Conservation (phyloP, 495 filamentous ascomycete genomes). For the Aspergillus mulundensis region DNA sequence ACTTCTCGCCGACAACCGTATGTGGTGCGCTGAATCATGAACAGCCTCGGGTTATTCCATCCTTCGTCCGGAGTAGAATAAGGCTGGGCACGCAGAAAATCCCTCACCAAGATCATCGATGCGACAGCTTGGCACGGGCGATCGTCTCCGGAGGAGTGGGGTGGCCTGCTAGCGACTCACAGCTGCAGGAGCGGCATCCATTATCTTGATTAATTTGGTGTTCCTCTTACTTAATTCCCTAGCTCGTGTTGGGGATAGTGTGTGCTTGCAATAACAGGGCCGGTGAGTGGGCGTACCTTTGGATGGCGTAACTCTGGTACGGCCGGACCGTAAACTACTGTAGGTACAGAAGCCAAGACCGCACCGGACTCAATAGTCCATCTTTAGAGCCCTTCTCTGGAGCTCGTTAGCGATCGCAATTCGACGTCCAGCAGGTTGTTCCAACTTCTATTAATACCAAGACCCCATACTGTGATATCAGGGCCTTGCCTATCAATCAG, state of each 20-base stretch:
- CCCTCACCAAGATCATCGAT: slow-evolving; percentile 30
- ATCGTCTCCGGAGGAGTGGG: slow-evolving; percentile 17
- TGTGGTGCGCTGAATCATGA: background rate
- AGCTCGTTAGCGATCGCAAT: slow-evolving; percentile 1
- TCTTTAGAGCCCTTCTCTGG: background rate
- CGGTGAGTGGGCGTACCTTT: slow-evolving; percentile 8
- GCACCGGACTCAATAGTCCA: slow-evolving; percentile 10
- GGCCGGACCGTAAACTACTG: slow-evolving; percentile 13
- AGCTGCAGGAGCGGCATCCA: background rate
- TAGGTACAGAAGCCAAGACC: slow-evolving; percentile 22
- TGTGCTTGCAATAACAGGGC: background rate
- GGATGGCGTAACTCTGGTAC: background rate
- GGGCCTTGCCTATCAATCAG: background rate
- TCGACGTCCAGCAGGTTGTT: background rate
- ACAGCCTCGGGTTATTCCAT: background rate
- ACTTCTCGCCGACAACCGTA: background rate
- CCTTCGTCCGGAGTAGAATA: background rate
- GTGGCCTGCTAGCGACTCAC: slow-evolving; percentile 12
- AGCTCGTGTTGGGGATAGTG: background rate
- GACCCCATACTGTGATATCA: slow-evolving; percentile 8
- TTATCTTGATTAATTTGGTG: slow-evolving; percentile 3
- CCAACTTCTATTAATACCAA: slow-evolving; percentile 7
- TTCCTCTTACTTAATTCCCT: background rate
- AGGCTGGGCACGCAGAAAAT: slow-evolving; percentile 20
- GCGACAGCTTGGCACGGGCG: slow-evolving; percentile 31